These are phyloP conservation scores for Pythium brachiatum DNA, from an alignment of 352 stramenopile genomes.

Conservation along the genomic window DNA sequence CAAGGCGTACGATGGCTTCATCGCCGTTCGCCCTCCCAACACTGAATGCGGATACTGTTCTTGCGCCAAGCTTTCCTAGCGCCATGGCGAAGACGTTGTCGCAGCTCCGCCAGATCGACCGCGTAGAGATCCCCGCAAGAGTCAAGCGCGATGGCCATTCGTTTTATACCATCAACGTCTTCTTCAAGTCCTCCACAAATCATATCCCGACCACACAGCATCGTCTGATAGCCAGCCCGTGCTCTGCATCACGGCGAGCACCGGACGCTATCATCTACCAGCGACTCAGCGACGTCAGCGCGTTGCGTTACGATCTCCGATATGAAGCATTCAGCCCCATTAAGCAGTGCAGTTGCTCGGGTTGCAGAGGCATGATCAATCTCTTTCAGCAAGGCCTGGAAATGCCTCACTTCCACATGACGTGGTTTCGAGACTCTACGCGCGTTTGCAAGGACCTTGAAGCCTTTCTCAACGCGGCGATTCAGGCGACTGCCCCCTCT, in stretches of 20 bases:
- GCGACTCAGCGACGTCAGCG: not conserved
- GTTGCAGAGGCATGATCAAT: not conserved
- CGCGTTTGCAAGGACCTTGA: not conserved
- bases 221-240: not conserved
- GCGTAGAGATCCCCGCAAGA: not conserved
- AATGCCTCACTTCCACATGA: not conserved
- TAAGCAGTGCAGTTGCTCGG: not conserved
- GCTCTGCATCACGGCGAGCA: not conserved
- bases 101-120: not conserved
- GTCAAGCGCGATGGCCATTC: not conserved
- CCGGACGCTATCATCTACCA: not conserved
- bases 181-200: not conserved
- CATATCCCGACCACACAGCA: not conserved
- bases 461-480: not conserved
- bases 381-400: not conserved
- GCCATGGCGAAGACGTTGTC: not conserved
- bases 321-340: not conserved
- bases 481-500: not conserved
- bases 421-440: not conserved
- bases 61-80: not conserved
- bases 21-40: not conserved
- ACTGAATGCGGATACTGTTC: not conserved
- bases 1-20: not conserved
- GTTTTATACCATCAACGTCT: not conserved
- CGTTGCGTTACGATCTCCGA: not conserved